Base-by-base conservation (phyloP, 2,329 filamentous ascomycete genomes). In the Sphaerulina populicola region DNA sequence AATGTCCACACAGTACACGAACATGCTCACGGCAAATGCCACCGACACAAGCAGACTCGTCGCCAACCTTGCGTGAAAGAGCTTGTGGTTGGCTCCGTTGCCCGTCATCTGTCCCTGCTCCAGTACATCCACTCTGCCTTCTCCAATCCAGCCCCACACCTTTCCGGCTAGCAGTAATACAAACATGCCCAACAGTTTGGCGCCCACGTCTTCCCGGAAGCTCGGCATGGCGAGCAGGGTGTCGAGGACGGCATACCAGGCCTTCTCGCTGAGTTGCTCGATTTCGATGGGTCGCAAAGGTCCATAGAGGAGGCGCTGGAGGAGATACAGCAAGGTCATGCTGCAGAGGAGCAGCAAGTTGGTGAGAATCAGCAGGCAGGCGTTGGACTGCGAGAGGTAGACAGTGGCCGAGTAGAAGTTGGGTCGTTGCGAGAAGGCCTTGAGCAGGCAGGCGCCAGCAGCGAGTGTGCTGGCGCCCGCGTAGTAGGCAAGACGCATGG, bases 321-420 rank as follows among this genome's bases (percentile, higher is more conserved):
- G 78, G 53, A 82, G 86, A 70, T 90, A 94, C 57, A 96, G 81
- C 61, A 94, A 79, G 61, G 81, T 83, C 57, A 83, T 83, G 54
- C 90, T 89, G 53, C 87, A 69, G 47, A 98, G 78, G 53, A 97
- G 82, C 52, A 88, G 81, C 60, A 97, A 79, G 68, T 98, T 98
- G 65, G 91, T 87, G 62, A 98, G 77, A 57, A 95, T 90, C 80
- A 97, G 86, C 47, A 97, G 75, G 67, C 91, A 97, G 62, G 94
- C 84, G 73, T 93, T 97, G 71, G 89, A 96, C 71, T 97, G 91
- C 37, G 90, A 88, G 45, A 98, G 81, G 71, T 97, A 95, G 44
- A 98, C 93, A 72, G 89, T 93, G 60, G 93, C 90, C 49, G 91
- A 94, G 74, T 98, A 98, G 77, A 97, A 98, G 72, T 98, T 98